These are phyloP conservation scores for Effrenium voratum DNA, from an alignment of 73 alveolate species.

Conservation along the genomic window DNA sequence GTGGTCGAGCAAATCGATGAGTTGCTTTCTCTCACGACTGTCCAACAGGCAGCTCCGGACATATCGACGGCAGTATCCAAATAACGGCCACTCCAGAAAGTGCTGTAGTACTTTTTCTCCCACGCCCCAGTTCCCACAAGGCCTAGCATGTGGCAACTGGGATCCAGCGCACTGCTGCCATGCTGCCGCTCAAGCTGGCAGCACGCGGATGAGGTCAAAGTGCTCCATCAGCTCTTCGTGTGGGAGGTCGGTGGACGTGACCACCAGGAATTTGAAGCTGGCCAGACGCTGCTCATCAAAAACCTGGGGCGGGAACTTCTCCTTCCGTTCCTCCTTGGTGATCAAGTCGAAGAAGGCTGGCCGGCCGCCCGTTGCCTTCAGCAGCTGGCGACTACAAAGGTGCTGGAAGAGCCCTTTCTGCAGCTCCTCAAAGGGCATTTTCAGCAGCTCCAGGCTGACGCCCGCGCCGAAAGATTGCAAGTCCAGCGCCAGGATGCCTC, in stretches of 20 bases:
- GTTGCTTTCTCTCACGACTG: too few relatives aligned
- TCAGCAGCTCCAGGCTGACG: constrained; percentile 35
- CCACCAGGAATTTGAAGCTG: constrained; percentile 48
- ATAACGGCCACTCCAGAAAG: too few relatives aligned
- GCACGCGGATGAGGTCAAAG: constrained; percentile 76
- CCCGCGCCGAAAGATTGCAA: constrained; percentile 53
- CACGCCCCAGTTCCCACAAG: too few relatives aligned
- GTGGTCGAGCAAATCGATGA: too few relatives aligned
- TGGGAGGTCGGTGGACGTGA: constrained; percentile 56
- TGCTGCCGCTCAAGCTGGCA: too few relatives aligned
- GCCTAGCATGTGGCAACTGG: too few relatives aligned
- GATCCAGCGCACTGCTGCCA: too few relatives aligned
- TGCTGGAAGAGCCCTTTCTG: constrained; percentile 23
- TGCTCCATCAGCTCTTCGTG: constrained; percentile 49
- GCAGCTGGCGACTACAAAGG: constrained; percentile 52
- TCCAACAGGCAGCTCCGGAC: too few relatives aligned
- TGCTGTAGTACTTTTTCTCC: too few relatives aligned
- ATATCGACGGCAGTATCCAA: too few relatives aligned
- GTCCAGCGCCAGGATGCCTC: constrained; percentile 72
- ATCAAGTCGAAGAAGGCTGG: constrained; percentile 49
- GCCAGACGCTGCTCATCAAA: constrained; percentile 68
- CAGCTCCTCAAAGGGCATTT: constrained; percentile 65
- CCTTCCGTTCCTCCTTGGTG: constrained; percentile 84
- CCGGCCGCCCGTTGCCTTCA: constrained; percentile 39
- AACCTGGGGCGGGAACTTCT: constrained; percentile 30